These are phyloP conservation scores for Hippophae gyantsensis DNA, from an alignment of 306 rosid species.

Conservation along the genomic window DNA sequence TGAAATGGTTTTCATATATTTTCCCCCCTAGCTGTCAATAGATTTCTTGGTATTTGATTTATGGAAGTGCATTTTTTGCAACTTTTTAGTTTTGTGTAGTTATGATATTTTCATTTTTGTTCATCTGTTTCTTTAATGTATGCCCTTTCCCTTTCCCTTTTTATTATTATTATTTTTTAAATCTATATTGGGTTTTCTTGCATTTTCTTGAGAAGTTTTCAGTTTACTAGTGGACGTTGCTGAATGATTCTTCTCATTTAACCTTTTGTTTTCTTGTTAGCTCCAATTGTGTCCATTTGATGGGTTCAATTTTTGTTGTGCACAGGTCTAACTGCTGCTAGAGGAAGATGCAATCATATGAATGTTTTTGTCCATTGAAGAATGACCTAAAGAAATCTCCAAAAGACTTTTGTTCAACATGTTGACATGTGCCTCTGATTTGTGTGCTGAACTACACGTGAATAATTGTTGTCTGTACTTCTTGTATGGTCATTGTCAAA, in stretches of 20 bases:
- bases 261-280: constrained; percentile 22
- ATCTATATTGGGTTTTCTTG: background rate
- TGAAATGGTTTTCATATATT: too few species aligned
- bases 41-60: too few species aligned
- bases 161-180: background rate
- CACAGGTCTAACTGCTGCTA: constrained; percentile 69
- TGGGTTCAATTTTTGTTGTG: constrained; percentile 61
- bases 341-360: constrained; percentile 67
- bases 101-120: background rate
- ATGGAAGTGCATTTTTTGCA: too few species aligned
- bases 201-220: background rate
- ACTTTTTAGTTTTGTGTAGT: too few species aligned
- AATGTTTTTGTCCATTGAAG: constrained; percentile 82
- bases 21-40: too few species aligned
- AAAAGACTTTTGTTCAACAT: constrained; percentile 28
- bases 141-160: background rate
- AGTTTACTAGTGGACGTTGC: constrained; percentile 1
- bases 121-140: background rate
- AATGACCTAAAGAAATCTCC: constrained; percentile 41
- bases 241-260: constrained; percentile 5
- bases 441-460: constrained; percentile 31
- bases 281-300: constrained; percentile 65
- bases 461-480: constrained; percentile 24
- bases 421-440: constrained; percentile 16
- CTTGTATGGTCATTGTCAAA: constrained; percentile 26